A percentile compares a stretch with the other conserved stretches of the same genome.
phyloP scores from a whole-genome alignment of 495 filamentous ascomycete species.

The Aspergillus kassunensis region DNA sequence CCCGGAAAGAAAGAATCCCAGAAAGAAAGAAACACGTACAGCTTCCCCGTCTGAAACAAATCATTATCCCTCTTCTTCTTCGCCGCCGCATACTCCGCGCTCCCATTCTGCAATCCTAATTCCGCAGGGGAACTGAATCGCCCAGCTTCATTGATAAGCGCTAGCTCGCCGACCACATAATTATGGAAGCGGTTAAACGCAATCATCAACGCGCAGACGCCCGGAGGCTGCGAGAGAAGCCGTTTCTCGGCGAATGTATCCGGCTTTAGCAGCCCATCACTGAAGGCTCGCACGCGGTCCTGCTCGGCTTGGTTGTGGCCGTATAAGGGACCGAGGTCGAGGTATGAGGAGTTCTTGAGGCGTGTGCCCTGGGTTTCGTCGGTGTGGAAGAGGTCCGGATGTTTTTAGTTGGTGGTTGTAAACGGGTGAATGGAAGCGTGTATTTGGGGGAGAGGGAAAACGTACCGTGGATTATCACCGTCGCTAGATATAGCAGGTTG shows the following conservation, averaged over 20 bases:
- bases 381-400: constrained; percentile 50
- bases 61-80: constrained; percentile 27
- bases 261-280: constrained; percentile 68
- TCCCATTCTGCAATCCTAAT: neutral
- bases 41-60: constrained; percentile 27
- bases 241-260: constrained; percentile 70
- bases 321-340: constrained; percentile 74
- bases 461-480: constrained; percentile 70
- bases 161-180: constrained; percentile 39
- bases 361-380: constrained; percentile 34
- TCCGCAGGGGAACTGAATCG: constrained; percentile 30
- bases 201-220: constrained; percentile 62
- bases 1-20: too few species aligned
- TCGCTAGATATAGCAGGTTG: constrained; percentile 72
- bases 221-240: constrained; percentile 64
- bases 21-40: too few species aligned
- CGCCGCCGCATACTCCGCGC: constrained; percentile 2
- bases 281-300: constrained; percentile 56
- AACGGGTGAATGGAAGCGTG: too few species aligned
- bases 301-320: constrained; percentile 65
- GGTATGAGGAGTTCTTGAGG: constrained; percentile 58
- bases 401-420: neutral
- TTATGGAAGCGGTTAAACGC: constrained; percentile 45
- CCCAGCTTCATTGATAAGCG: constrained; percentile 47
- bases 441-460: neutral